Conservation (phyloP, 306 rosid species). For the Myrica gale region DNA sequence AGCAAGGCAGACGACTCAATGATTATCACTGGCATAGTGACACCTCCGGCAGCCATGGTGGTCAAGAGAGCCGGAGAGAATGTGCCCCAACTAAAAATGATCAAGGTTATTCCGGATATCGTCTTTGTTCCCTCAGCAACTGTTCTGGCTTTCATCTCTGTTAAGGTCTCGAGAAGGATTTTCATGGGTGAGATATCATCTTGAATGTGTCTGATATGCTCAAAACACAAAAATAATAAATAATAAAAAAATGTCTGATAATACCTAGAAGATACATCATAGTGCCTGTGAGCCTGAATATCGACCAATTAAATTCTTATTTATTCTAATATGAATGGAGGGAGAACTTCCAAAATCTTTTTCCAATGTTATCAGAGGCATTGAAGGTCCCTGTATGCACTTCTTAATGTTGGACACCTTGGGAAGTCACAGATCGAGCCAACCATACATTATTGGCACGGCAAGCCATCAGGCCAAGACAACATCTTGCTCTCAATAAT, state of each 20-base stretch:
- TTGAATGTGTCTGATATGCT: neutral
- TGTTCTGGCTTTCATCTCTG: constrained; percentile 42
- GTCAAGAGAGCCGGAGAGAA: constrained; percentile 47
- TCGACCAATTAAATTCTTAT: too few species aligned
- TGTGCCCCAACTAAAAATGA: constrained; percentile 42
- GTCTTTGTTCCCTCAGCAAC: constrained; percentile 57
- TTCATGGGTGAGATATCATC: constrained; percentile 19
- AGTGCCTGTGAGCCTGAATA: too few species aligned
- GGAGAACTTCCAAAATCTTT: too few species aligned
- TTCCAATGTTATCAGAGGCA: too few species aligned
- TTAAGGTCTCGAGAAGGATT: constrained; percentile 44
- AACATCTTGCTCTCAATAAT: neutral
- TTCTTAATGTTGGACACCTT: neutral
- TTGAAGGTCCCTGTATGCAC: neutral
- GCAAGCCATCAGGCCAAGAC: neutral
- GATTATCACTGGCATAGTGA: constrained; percentile 54
- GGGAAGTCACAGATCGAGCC: neutral
- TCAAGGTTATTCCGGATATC: constrained; percentile 57
- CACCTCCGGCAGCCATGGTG: constrained; percentile 61
- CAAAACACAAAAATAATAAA: neutral
- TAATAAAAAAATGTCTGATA: too few species aligned
- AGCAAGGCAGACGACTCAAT: constrained; percentile 41
- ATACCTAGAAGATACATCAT: too few species aligned
- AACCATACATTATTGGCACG: neutral
- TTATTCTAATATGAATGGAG: too few species aligned